A percentile compares a stretch with the other conserved stretches of the same genome.
These are phyloP conservation scores for Darksidea phi DNA, from an alignment of 495 filamentous ascomycete genomes.

Conservation along the genomic window DNA sequence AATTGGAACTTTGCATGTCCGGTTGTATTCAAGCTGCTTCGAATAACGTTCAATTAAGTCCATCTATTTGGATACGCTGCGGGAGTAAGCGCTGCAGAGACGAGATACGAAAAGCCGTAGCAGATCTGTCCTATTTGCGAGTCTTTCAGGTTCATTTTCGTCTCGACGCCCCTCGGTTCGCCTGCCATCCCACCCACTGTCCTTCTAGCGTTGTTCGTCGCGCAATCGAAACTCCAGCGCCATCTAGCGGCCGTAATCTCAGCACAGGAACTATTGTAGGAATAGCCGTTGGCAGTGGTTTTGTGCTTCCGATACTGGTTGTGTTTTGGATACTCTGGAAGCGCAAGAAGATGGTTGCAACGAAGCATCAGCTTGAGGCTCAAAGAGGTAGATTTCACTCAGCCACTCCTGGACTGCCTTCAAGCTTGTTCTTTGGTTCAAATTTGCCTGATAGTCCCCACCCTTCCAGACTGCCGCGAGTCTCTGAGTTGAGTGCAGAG, in stretches of 20 bases:
- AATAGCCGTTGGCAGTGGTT: neutral
- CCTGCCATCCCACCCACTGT: neutral
- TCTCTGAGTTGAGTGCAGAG: too few relatives aligned
- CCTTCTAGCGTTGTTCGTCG: neutral
- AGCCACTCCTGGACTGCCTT: too few relatives aligned
- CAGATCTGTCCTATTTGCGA: neutral
- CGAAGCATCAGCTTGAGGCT: too few relatives aligned
- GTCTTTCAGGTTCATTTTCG: neutral
- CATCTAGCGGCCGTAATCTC: neutral
- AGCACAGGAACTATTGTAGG: neutral
- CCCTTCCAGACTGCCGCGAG: too few relatives aligned
- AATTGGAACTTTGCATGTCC: slow-evolving; percentile 4
- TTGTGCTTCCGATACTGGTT: neutral
- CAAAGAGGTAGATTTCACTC: too few relatives aligned
- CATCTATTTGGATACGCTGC: slow-evolving; percentile 5
- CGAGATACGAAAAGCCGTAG: neutral
- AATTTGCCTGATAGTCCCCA: too few relatives aligned
- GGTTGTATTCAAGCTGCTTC: neutral
- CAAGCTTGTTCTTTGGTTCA: too few relatives aligned
- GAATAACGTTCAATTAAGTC: neutral
- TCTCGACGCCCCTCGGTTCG: neutral
- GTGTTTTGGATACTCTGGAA: too few relatives aligned
- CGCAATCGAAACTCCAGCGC: neutral
- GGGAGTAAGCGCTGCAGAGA: slow-evolving; percentile 4
- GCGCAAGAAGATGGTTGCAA: too few relatives aligned